phyloP scores from a whole-genome alignment of 2,329 filamentous ascomycete species.

The Dactylellina cionopaga region DNA sequence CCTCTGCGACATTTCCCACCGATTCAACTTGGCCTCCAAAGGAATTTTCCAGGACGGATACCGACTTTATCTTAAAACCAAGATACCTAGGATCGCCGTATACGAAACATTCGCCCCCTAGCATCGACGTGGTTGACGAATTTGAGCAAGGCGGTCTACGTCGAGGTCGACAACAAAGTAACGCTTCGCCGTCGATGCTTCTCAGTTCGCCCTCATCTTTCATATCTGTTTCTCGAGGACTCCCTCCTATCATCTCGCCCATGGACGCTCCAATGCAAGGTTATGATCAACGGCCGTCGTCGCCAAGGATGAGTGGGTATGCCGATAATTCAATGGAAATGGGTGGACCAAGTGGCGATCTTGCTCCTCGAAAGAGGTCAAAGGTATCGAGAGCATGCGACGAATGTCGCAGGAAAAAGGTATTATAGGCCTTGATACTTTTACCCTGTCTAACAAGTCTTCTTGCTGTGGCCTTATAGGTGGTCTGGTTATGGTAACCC shows the following conservation, averaged over 20 bases:
- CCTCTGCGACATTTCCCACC: conserved; percentile 47
- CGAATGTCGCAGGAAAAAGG: conserved; percentile 86
- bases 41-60: conserved; percentile 24
- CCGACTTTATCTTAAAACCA: conserved; percentile 20
- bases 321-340: conserved; percentile 64
- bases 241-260: conserved; percentile 55
- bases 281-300: conserved; percentile 59
- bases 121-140: conserved; percentile 19
- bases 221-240: conserved; percentile 54
- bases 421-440: conserved; percentile 57
- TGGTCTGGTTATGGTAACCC: conserved; percentile 52
- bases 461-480: conserved; percentile 53
- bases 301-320: conserved; percentile 59
- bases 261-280: conserved; percentile 54
- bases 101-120: conserved; percentile 25
- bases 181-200: conserved; percentile 51
- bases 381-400: conserved; percentile 91
- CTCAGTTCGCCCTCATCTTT: conserved; percentile 52
- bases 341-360: conserved; percentile 67
- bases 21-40: conserved; percentile 38
- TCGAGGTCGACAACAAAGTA: conserved; percentile 41
- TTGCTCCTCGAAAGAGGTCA: conserved; percentile 77
- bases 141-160: conserved; percentile 36
- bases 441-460: conserved; percentile 44
- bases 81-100: conserved; percentile 34